phyloP scores from a whole-genome alignment of 257 asterid species.

The Plectranthus barbatus region DNA sequence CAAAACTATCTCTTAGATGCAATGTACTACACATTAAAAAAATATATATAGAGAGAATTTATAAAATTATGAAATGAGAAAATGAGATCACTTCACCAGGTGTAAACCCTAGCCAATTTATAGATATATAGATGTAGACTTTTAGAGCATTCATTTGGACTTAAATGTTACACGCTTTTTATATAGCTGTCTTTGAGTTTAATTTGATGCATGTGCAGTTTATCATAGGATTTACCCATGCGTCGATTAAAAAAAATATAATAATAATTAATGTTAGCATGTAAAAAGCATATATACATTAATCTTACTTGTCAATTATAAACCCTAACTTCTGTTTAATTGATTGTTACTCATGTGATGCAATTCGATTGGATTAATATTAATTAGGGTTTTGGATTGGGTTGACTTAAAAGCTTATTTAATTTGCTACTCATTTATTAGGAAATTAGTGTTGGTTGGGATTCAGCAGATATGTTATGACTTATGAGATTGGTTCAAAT shows the following conservation, averaged over 20 bases:
- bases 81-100: not conserved
- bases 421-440: not conserved
- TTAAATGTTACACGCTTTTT: not conserved
- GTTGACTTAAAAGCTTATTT: too few species aligned
- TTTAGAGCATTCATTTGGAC: not conserved
- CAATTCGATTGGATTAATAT: slow-evolving; percentile 7
- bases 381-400: not conserved
- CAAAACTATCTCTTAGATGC: too few species aligned
- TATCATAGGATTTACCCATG: slow-evolving; percentile 6
- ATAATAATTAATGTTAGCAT: too few species aligned
- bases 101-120: not conserved
- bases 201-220: not conserved
- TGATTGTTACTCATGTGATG: not conserved
- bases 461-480: not conserved
- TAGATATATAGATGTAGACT: not conserved
- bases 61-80: too few species aligned
- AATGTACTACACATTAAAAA: not conserved
- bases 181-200: not conserved
- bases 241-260: too few species aligned
- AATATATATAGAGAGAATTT: too few species aligned
- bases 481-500: not conserved
- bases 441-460: not conserved
- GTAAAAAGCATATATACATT: not conserved
- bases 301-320: not conserved
- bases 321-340: not conserved